Conservation (phyloP, 2,329 filamentous ascomycete species). For the Thermomyces lanuginosus region DNA sequence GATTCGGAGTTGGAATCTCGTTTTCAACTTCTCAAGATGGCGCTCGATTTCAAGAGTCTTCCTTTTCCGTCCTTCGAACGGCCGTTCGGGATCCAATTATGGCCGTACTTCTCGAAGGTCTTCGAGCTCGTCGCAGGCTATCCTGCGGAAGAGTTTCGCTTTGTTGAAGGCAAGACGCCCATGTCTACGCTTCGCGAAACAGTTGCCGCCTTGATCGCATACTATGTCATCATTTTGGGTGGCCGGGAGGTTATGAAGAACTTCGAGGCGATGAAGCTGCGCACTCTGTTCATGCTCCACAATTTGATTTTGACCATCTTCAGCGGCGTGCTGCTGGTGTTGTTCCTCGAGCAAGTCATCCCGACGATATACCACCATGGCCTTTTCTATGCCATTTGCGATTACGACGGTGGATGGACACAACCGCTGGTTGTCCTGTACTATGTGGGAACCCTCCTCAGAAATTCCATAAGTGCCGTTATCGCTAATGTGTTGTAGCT, state of each 20-base stretch:
- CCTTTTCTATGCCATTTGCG: constrained; percentile 77
- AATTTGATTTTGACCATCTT: constrained; percentile 86
- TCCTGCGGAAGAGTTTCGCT: constrained; percentile 70
- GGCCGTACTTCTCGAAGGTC: constrained; percentile 84
- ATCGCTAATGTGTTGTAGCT: constrained; percentile 39
- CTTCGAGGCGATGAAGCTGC: constrained; percentile 70
- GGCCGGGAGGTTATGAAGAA: constrained; percentile 86
- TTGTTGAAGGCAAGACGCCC: constrained; percentile 63
- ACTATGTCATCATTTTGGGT: constrained; percentile 88
- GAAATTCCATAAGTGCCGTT: too few relatives aligned
- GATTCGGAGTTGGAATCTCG: neutral
- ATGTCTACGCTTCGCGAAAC: constrained; percentile 83
- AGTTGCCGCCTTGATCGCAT: constrained; percentile 61
- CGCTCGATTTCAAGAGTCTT: constrained; percentile 30
- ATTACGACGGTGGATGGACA: constrained; percentile 69
- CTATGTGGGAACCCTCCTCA: constrained; percentile 57
- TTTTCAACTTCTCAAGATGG: constrained; percentile 24
- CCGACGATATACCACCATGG: constrained; percentile 66
- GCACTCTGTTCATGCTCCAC: constrained; percentile 81
- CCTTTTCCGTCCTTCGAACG: constrained; percentile 70
- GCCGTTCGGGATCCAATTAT: constrained; percentile 79
- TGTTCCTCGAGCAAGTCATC: constrained; percentile 83
- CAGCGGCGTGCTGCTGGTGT: constrained; percentile 59
- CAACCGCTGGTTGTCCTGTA: constrained; percentile 85
- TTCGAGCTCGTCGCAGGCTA: constrained; percentile 66